Percentiles rank a stretch among this genome's conserved stretches.
phyloP scores from a whole-genome alignment of 2,329 filamentous ascomycete genomes.

The Trichoderma gracile region DNA sequence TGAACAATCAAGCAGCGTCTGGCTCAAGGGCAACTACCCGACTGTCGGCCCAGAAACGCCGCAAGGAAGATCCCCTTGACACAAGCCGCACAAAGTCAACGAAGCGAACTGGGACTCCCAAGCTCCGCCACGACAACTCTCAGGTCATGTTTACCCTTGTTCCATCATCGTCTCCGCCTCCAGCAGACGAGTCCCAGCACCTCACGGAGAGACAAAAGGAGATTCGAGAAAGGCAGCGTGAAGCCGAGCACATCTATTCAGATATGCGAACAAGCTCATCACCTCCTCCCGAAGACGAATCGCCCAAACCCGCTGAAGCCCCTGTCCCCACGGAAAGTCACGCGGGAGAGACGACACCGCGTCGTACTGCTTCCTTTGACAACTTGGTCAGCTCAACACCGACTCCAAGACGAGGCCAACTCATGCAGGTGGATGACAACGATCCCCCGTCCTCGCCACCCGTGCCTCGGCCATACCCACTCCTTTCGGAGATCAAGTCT shows the following conservation, averaged over 20 bases:
- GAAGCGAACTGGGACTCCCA: conserved; percentile 46
- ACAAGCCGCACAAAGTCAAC: conserved; percentile 30
- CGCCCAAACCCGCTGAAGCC: conserved; percentile 26
- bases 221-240: conserved; percentile 70
- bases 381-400: conserved; percentile 62
- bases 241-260: conserved; percentile 66
- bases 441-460: conserved; percentile 62
- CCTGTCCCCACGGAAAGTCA: conserved; percentile 24
- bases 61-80: conserved; percentile 35
- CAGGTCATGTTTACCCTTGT: conserved; percentile 77
- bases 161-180: conserved; percentile 55
- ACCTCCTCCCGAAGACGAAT: conserved; percentile 29
- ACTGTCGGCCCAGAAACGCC: conserved; percentile 35
- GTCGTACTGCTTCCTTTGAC: conserved; percentile 46
- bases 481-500: conserved; percentile 54
- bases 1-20: conserved; percentile 27
- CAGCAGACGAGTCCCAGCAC: conserved; percentile 64
- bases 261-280: conserved; percentile 59
- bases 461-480: conserved; percentile 53
- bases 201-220: conserved; percentile 80
- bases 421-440: conserved; percentile 49
- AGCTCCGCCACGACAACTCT: conserved; percentile 75
- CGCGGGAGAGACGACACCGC: conserved; percentile 49
- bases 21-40: conserved; percentile 29
- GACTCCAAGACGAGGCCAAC: conserved; percentile 58